Conservation (phyloP, 495 filamentous ascomycete genomes). For the Pyronema domesticum region DNA sequence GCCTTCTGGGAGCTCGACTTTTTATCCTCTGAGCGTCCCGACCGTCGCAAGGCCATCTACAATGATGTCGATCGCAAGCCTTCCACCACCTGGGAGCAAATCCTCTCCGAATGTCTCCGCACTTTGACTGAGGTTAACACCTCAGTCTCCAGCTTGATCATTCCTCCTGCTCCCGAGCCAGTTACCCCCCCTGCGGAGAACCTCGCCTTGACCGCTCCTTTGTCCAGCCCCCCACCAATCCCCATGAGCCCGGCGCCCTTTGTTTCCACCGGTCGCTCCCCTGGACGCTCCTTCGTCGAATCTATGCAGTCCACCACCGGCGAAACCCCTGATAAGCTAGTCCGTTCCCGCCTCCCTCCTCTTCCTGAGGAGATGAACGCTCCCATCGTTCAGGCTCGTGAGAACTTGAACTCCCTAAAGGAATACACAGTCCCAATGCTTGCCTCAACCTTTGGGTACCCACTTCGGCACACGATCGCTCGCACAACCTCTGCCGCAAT, state of each 20-base stretch:
- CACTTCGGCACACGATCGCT: slow-evolving; percentile 52
- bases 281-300: slow-evolving; percentile 12
- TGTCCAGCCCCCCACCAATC: slow-evolving; percentile 11
- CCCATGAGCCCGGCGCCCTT: slow-evolving; percentile 6
- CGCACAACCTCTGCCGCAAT: slow-evolving; percentile 15
- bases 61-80: slow-evolving; percentile 72
- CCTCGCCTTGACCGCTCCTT: neutral
- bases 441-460: slow-evolving; percentile 40
- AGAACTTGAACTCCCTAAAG: neutral
- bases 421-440: slow-evolving; percentile 26
- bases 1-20: slow-evolving; percentile 81
- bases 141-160: slow-evolving; percentile 35
- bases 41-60: slow-evolving; percentile 66
- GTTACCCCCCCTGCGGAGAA: neutral
- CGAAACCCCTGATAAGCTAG: neutral
- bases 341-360: neutral
- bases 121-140: slow-evolving; percentile 45
- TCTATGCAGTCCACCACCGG: slow-evolving; percentile 17
- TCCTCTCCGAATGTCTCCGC: slow-evolving; percentile 46
- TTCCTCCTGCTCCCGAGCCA: neutral
- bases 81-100: slow-evolving; percentile 64
- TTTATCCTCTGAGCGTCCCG: slow-evolving; percentile 53
- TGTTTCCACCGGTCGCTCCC: slow-evolving; percentile 4
- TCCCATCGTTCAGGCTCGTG: neutral
- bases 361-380: neutral